phyloP scores from a whole-genome alignment of 345 rosid species.

The Dimocarpus longan region DNA sequence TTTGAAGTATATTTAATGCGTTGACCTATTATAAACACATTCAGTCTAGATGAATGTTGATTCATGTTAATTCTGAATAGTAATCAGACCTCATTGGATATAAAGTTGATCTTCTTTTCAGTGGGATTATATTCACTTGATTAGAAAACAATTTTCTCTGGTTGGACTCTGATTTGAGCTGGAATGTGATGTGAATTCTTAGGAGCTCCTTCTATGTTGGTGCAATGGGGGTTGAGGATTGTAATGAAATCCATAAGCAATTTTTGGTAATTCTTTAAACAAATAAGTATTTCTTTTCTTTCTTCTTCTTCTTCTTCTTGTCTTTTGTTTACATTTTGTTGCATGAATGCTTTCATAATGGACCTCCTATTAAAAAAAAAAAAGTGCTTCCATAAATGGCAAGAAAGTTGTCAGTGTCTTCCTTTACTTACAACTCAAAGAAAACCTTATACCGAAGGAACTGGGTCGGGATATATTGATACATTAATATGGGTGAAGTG shows the following conservation, averaged over 20 bases:
- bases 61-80: slow-evolving; percentile 1
- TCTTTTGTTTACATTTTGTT: background rate
- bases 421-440: background rate
- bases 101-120: background rate
- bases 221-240: background rate
- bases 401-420: background rate
- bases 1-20: background rate
- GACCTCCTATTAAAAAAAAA: background rate
- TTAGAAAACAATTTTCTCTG: background rate
- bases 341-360: background rate
- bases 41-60: background rate
- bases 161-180: slow-evolving; percentile 3
- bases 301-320: background rate
- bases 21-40: background rate
- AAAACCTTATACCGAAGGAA: background rate
- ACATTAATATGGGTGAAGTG: background rate
- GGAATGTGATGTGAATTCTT: slow-evolving; percentile 12
- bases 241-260: slow-evolving; percentile 6
- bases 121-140: slow-evolving; percentile 6
- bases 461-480: background rate
- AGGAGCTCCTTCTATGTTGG: background rate
- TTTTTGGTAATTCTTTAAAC: background rate
- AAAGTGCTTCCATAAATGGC: background rate
- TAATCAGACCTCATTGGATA: background rate
- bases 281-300: background rate